phyloP scores from a whole-genome alignment of 1,139 yeast species.

The Pichia sp. region DNA sequence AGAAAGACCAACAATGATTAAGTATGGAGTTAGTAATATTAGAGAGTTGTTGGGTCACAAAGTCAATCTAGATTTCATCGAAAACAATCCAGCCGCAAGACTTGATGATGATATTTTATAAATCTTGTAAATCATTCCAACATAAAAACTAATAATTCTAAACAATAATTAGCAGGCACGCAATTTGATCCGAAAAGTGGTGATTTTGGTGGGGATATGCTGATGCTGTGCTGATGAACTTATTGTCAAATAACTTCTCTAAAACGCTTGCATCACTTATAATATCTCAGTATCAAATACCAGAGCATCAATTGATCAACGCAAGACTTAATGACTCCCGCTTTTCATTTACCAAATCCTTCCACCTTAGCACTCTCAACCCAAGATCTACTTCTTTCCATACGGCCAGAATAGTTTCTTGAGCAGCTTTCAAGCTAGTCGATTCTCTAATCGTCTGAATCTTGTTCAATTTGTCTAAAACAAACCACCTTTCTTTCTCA shows the following conservation, averaged over 20 bases:
- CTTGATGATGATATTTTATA: constrained; percentile 65
- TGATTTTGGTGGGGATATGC: no score
- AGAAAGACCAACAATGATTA: constrained; percentile 99
- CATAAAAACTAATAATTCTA: not conserved
- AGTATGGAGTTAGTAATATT: constrained; percentile 91
- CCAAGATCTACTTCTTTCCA: constrained; percentile 39
- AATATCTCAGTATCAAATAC: no score
- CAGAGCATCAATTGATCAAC: constrained; percentile 4
- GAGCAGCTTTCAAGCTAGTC: constrained; percentile 36
- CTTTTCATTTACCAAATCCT: constrained; percentile 34
- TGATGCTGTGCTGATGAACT: no score
- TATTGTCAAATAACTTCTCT: no score
- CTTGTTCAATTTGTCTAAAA: constrained; percentile 32
- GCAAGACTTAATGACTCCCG: constrained; percentile 38
- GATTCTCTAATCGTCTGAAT: constrained; percentile 36
- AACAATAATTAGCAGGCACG: not conserved
- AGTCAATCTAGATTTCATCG: constrained; percentile 88
- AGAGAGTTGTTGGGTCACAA: constrained; percentile 94
- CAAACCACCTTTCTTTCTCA: constrained; percentile 37
- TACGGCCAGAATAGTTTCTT: constrained; percentile 33
- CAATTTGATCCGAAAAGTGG: no score
- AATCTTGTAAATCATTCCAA: constrained; percentile 1
- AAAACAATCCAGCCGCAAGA: constrained; percentile 96
- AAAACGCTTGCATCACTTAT: no score
- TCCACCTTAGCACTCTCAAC: constrained; percentile 32